Percentiles rank a stretch among this genome's conserved stretches.
phyloP scores from a whole-genome alignment of 768 basidiomycete genomes.

The Xanthoconium purpureum region DNA sequence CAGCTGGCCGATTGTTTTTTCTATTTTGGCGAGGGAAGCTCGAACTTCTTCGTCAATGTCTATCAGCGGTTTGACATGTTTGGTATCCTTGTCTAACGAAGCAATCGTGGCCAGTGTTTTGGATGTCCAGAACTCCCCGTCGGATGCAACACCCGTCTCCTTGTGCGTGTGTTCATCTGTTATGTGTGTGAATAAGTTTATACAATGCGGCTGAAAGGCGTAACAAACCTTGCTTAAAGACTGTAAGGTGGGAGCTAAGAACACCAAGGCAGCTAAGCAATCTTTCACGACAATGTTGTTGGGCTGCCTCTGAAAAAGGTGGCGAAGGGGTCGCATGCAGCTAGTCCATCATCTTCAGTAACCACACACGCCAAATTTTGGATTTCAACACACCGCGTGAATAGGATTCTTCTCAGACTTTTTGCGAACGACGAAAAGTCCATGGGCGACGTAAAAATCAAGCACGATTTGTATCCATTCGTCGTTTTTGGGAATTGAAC shows the following conservation, averaged over 20 bases:
- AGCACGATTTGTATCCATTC: conserved; percentile 71
- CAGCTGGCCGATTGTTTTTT: conserved; percentile 41
- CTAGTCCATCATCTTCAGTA: conserved; percentile 28
- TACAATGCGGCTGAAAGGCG: neutral
- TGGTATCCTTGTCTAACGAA: conserved; percentile 59
- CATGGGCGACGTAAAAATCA: conserved; percentile 80
- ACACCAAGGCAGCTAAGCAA: conserved; percentile 74
- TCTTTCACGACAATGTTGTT: conserved; percentile 60
- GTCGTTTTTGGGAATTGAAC: conserved; percentile 75
- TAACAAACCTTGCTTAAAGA: conserved; percentile 50
- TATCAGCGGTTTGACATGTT: conserved; percentile 56
- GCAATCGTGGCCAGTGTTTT: conserved; percentile 57
- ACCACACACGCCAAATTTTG: neutral
- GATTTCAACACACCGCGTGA: conserved; percentile 48
- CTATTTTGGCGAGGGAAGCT: conserved; percentile 44
- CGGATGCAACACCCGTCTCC: conserved; percentile 57
- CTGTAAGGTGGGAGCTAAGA: conserved; percentile 55
- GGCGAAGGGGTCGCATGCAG: conserved; percentile 61
- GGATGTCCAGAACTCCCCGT: conserved; percentile 79
- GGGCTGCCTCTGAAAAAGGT: conserved; percentile 69
- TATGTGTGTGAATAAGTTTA: neutral
- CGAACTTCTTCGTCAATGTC: conserved; percentile 56
- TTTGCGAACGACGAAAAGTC: conserved; percentile 75
- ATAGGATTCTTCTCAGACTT: conserved; percentile 63
- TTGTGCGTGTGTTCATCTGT: conserved; percentile 50